These are phyloP conservation scores for Linnemannia schmuckeri DNA, from an alignment of 192 early-diverging fungal genomes.

Conservation along the genomic window DNA sequence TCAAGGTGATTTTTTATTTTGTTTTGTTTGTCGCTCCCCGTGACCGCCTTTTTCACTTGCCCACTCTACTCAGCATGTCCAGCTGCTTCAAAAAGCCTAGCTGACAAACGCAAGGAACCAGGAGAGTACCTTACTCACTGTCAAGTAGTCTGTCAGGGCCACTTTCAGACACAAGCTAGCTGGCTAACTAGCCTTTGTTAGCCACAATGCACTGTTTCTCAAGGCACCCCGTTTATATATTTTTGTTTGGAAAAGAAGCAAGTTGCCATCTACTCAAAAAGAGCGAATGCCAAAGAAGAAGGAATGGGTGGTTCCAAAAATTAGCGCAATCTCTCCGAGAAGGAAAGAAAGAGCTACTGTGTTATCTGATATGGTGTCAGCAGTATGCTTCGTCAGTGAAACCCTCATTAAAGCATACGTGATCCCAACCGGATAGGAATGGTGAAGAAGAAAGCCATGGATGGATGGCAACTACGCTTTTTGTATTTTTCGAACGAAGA, in stretches of 20 bases:
- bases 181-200: neutral
- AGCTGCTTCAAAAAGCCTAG: no score
- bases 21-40: neutral
- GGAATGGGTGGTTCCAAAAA: constrained; percentile 20
- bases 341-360: constrained; percentile 19
- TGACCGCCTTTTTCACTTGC: constrained; percentile 3
- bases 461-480: neutral
- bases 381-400: constrained; percentile 38
- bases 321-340: constrained; percentile 17
- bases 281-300: neutral
- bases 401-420: constrained; percentile 38
- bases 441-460: constrained; percentile 11
- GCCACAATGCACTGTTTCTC: neutral
- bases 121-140: no score
- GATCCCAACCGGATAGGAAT: constrained; percentile 45
- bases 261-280: neutral
- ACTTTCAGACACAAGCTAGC: no score
- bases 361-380: constrained; percentile 43
- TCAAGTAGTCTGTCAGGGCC: no score
- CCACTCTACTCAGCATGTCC: no score
- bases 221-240: neutral
- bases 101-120: no score
- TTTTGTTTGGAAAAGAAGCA: neutral
- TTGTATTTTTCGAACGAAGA: neutral
- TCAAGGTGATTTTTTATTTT: constrained; percentile 11